Conservation (phyloP, 768 basidiomycete species). For the Leucogyrophana mollusca region DNA sequence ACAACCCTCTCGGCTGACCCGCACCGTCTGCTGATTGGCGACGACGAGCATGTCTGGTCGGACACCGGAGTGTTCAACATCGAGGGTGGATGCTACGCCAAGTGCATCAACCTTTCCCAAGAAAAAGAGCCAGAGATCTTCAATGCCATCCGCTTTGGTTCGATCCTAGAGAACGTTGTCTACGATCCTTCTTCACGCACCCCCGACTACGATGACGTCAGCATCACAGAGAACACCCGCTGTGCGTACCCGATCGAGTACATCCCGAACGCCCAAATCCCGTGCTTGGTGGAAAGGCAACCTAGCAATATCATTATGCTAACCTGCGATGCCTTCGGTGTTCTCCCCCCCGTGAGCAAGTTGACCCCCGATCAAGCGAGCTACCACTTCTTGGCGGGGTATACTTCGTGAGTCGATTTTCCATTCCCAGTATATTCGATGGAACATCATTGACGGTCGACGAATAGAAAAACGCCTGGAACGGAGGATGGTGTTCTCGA, state of each 20-base stretch:
- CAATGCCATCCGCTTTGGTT: slow-evolving; percentile 92
- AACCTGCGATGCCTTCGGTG: slow-evolving; percentile 98
- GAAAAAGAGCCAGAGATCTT: slow-evolving; percentile 99
- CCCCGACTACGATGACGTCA: slow-evolving; percentile 94
- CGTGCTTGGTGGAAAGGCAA: slow-evolving; percentile 83
- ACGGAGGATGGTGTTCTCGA: slow-evolving; percentile 98
- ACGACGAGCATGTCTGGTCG: slow-evolving; percentile 99
- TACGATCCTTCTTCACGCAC: slow-evolving; percentile 81
- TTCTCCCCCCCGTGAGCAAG: slow-evolving; percentile 92
- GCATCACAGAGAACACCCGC: slow-evolving; percentile 99
- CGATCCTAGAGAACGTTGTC: slow-evolving; percentile 98
- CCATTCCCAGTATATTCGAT: background rate
- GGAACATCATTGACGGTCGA: slow-evolving; percentile 14
- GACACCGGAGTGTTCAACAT: slow-evolving; percentile 99
- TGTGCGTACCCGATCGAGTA: slow-evolving; percentile 99
- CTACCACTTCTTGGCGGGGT: slow-evolving; percentile 97
- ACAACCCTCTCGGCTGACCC: slow-evolving; percentile 98
- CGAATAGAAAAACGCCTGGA: slow-evolving; percentile 87
- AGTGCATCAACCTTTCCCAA: slow-evolving; percentile 92
- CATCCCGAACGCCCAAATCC: slow-evolving; percentile 94
- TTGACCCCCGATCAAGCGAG: slow-evolving; percentile 93
- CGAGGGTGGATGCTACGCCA: slow-evolving; percentile 99
- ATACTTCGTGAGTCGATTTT: slow-evolving; percentile 73
- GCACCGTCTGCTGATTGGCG: slow-evolving; percentile 89
- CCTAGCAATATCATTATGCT: slow-evolving; percentile 96